Conservation (phyloP, 1,284 basidiomycete species). For the Puccinia triticina region DNA sequence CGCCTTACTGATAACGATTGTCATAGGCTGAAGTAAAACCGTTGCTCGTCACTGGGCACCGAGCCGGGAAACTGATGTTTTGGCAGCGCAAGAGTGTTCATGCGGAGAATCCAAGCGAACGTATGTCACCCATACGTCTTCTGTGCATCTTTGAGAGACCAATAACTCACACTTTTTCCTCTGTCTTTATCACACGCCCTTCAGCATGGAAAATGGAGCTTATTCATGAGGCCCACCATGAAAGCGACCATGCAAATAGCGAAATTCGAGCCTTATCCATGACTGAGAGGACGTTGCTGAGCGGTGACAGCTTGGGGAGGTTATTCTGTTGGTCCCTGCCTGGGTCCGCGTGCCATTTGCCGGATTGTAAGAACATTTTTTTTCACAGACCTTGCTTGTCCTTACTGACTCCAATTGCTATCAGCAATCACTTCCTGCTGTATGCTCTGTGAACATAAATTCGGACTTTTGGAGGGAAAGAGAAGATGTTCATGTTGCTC, state of each 20-base stretch:
- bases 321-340: conserved; percentile 58
- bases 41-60: conserved; percentile 58
- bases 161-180: conserved; percentile 16
- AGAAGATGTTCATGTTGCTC: conserved; percentile 37
- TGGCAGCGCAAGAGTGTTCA: conserved; percentile 57
- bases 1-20: neutral
- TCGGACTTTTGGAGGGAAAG: conserved; percentile 44
- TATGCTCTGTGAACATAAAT: conserved; percentile 45
- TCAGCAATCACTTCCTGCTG: conserved; percentile 39
- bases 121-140: conserved; percentile 33
- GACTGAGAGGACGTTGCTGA: conserved; percentile 52
- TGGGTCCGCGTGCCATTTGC: conserved; percentile 56
- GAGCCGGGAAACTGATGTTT: conserved; percentile 56
- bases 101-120: conserved; percentile 33
- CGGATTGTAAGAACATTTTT: conserved; percentile 46
- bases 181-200: neutral
- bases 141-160: conserved; percentile 39
- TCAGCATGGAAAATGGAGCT: conserved; percentile 51
- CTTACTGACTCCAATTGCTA: neutral
- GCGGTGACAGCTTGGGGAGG: conserved; percentile 57
- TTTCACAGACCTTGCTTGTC: neutral
- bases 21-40: conserved; percentile 51
- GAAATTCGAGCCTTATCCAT: conserved; percentile 23
- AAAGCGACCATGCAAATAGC: neutral
- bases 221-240: conserved; percentile 23